Evolutionary conservation across 1,284 basidiomycete species (phyloP).

Genomic region (Ustilago crameri): DNA sequence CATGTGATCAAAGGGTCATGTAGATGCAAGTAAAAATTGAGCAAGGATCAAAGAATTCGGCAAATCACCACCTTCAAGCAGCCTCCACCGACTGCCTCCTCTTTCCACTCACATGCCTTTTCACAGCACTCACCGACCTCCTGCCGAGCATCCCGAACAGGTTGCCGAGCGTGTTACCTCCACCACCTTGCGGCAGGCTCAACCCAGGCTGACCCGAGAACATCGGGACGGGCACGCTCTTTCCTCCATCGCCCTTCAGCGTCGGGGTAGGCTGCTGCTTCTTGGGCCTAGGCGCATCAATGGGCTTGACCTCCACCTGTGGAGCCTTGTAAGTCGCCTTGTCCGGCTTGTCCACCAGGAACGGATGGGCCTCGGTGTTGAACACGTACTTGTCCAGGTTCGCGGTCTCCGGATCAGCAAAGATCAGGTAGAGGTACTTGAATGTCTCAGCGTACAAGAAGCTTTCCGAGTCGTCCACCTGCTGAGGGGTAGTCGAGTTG

Average conservation of each 20-base stretch:
- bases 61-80: background rate
- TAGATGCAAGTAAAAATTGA: no score
- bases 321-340: constrained; percentile 20
- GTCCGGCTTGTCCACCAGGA: constrained; percentile 47
- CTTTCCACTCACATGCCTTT: constrained; percentile 8
- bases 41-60: no score
- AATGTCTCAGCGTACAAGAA: constrained; percentile 60
- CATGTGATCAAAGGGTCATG: no score
- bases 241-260: background rate
- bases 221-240: constrained; percentile 21
- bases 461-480: constrained; percentile 54
- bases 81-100: constrained; percentile 5
- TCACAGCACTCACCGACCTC: background rate
- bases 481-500: constrained; percentile 25
- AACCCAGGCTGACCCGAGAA: constrained; percentile 24
- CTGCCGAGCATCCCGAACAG: constrained; percentile 11
- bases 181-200: constrained; percentile 13
- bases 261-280: constrained; percentile 3
- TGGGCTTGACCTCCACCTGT: constrained; percentile 2
- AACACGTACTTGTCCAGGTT: constrained; percentile 60
- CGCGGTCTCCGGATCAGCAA: constrained; percentile 48
- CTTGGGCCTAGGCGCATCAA: constrained; percentile 1
- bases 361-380: constrained; percentile 64
- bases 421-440: constrained; percentile 63
- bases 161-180: constrained; percentile 21